phyloP scores from a whole-genome alignment of 228 moss, liverwort and hornwort species.

The Sphagnum fallax region DNA sequence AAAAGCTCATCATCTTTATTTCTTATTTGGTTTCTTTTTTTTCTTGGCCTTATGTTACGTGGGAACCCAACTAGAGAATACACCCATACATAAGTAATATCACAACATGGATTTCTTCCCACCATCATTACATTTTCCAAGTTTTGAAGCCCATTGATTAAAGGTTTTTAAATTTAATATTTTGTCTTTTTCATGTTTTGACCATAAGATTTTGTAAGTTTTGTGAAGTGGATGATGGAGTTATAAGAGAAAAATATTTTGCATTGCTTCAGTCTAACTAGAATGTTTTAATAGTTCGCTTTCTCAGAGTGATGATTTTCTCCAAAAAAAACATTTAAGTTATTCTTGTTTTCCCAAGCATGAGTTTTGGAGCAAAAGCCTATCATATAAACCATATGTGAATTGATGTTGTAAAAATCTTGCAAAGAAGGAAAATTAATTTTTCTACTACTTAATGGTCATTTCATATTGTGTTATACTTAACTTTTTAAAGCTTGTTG shows the following conservation, averaged over 20 bases:
- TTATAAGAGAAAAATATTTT: constrained; percentile 80
- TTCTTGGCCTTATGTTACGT: neutral
- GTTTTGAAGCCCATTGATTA: neutral
- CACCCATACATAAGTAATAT: no score
- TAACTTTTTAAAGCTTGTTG: no score
- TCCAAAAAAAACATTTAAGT: constrained; percentile 61
- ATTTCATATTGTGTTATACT: no score
- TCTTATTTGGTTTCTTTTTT: neutral
- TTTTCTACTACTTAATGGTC: no score
- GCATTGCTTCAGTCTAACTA: constrained; percentile 77
- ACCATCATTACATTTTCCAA: neutral
- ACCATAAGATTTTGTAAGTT: neutral
- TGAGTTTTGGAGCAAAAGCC: no score
- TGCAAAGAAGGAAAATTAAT: no score
- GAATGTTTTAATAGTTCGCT: constrained; percentile 86
- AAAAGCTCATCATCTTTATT: no score
- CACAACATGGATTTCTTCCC: no score
- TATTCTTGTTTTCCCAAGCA: no score
- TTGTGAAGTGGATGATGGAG: constrained; percentile 90
- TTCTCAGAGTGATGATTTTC: constrained; percentile 97
- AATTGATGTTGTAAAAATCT: no score
- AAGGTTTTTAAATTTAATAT: neutral
- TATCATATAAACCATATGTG: no score
- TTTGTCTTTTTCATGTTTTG: neutral
- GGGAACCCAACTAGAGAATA: no score